Conservation (phyloP, 2,329 filamentous ascomycete species). For the Capronia epimyces region DNA sequence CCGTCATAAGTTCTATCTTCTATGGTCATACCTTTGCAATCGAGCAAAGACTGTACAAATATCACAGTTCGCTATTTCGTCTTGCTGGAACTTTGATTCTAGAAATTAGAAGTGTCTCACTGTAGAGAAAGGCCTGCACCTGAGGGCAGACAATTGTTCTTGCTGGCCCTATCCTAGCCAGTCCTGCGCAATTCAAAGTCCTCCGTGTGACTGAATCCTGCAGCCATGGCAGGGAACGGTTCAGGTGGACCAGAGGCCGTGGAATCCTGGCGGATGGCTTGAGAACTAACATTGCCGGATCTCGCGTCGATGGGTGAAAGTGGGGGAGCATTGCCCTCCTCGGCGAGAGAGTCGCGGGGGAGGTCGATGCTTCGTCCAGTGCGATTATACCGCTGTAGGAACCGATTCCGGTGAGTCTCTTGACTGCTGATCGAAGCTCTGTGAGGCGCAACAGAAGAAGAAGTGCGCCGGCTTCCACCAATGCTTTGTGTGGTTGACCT, state of each 20-base stretch:
- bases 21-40: slow-evolving; percentile 9
- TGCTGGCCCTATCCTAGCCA: neutral
- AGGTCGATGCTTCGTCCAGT: slow-evolving; percentile 15
- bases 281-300: slow-evolving; percentile 22
- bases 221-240: slow-evolving; percentile 11
- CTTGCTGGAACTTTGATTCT: neutral
- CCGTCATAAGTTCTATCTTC: slow-evolving; percentile 16
- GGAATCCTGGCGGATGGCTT: slow-evolving; percentile 24
- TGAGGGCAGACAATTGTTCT: too few relatives aligned
- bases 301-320: slow-evolving; percentile 22
- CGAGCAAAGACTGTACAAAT: slow-evolving; percentile 3
- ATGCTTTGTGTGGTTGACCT: slow-evolving; percentile 31
- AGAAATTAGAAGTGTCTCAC: neutral
- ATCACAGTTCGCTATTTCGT: neutral
- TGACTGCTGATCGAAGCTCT: slow-evolving; percentile 29
- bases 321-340: slow-evolving; percentile 23
- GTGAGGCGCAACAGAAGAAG: slow-evolving; percentile 1
- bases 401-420: slow-evolving; percentile 54
- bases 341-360: slow-evolving; percentile 22
- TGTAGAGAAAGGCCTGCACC: too few relatives aligned
- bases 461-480: slow-evolving; percentile 19
- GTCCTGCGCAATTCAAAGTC: slow-evolving; percentile 12
- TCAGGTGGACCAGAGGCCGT: slow-evolving; percentile 4
- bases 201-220: slow-evolving; percentile 7
- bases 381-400: slow-evolving; percentile 51